phyloP scores from a whole-genome alignment of 495 filamentous ascomycete species.

The Delitschia confertaspora region DNA sequence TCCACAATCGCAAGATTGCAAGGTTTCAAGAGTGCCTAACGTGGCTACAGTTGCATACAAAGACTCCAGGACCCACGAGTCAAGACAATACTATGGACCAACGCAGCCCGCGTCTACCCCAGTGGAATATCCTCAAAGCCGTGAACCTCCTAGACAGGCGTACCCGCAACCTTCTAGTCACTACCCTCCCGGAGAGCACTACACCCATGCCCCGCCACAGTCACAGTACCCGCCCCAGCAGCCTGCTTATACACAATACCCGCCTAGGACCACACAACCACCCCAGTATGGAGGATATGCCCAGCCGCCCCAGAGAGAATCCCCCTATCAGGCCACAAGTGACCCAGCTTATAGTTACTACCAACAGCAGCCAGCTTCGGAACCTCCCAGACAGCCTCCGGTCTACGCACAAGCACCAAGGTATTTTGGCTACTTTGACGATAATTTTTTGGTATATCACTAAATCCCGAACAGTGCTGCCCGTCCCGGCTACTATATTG shows the following conservation, averaged over 20 bases:
- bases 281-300: conserved; percentile 11
- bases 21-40: conserved; percentile 31
- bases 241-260: background rate
- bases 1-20: conserved; percentile 43
- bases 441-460: conserved; percentile 25
- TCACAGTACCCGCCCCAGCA: background rate
- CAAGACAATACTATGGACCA: conserved; percentile 42
- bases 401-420: conserved; percentile 12
- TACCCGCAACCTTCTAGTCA: background rate
- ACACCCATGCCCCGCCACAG: background rate
- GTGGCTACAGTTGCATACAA: conserved; percentile 44
- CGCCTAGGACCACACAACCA: conserved; percentile 6
- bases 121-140: background rate
- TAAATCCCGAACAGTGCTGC: conserved; percentile 23
- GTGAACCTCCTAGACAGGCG: background rate
- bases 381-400: conserved; percentile 2
- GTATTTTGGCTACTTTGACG: conserved; percentile 27
- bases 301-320: conserved; percentile 2
- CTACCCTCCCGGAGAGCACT: background rate
- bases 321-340: background rate
- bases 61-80: conserved; percentile 44
- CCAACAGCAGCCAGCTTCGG: conserved; percentile 3
- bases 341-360: conserved; percentile 5
- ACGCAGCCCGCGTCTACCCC: background rate
- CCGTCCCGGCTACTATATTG: conserved; percentile 23